Percentiles rank a stretch among this genome's conserved stretches.
Conservation (phyloP, 2,329 filamentous ascomycete genomes). For the Tolypocladium album region DNA sequence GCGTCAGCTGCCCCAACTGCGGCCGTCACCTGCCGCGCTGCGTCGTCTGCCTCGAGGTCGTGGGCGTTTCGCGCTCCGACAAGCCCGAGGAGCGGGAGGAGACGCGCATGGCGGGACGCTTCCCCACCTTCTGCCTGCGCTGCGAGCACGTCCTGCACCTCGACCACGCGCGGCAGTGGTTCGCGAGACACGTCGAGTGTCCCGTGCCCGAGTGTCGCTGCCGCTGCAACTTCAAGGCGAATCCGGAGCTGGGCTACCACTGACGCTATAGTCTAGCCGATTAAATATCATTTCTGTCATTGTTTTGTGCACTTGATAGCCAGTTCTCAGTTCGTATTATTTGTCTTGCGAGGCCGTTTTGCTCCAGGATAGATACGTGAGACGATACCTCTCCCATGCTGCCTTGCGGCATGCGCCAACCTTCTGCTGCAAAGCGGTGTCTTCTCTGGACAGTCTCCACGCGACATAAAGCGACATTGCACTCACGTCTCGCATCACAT, state of each 20-base stretch:
- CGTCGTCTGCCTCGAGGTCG: constrained; percentile 56
- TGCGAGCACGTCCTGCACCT: constrained; percentile 60
- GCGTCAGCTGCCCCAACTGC: constrained; percentile 56
- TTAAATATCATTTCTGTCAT: background rate
- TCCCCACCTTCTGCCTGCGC: constrained; percentile 58
- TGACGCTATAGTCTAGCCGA: constrained; percentile 4
- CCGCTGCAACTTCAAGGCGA: constrained; percentile 50
- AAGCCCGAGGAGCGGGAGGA: constrained; percentile 41
- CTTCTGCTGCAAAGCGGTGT: background rate
- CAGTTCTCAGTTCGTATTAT: background rate
- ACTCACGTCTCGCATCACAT: background rate
- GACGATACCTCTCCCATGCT: background rate
- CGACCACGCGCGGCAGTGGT: constrained; percentile 59
- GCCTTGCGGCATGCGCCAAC: background rate
- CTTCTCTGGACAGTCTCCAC: background rate
- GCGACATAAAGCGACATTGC: background rate
- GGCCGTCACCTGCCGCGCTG: constrained; percentile 57
- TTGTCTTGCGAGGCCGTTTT: background rate
- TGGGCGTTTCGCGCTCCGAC: constrained; percentile 53
- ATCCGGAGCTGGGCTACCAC: constrained; percentile 46
- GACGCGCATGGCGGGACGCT: constrained; percentile 39
- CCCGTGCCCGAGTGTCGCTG: constrained; percentile 60
- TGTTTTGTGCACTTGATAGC: background rate
- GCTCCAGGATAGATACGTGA: background rate
- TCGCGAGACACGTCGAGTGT: constrained; percentile 52